Evolutionary conservation across 2,329 filamentous ascomycete species (phyloP), one percentile per base, ranked within the genome.

Genomic region (Cytospora piceicola): DNA sequence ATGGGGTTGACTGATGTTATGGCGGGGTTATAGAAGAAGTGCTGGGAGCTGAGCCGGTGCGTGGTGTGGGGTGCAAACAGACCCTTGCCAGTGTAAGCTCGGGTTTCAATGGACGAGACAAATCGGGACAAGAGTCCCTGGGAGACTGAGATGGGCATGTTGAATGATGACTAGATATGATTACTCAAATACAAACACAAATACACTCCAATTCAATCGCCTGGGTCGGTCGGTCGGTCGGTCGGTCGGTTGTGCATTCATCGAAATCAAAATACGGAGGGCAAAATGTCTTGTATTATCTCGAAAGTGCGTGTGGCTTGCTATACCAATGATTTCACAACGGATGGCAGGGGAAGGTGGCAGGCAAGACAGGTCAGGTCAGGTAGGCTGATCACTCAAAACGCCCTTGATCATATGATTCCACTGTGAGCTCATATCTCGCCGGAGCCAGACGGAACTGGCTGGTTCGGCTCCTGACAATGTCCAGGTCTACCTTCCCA

Each of bases 11-110:
- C n/a, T n/a, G 20, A 6, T 65, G 62, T 57, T 67, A 70, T 73
- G 70, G 74, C 72, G 74, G 73, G 72, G 75, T 72, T 71, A 63
- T 56, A 53, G 64, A 55, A 59, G 64, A 62, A 55, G 58, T 39
- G 46, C 66, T 52, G 46, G 30, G 65, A 59, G 29, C 53, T 29
- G 54, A 52, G 32, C 61, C 64, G 65, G 68, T 64, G 63, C 34
- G 34, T 36, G 65, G 57, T 46, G 66, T 61, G 66, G 67, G 67
- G 65, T 64, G 60, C 51, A 64, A 58, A 57, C 64, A 67, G 65
- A 29, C 66, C 66, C 66, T 58, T 65, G 66, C 39, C 27, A 36
- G 24, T 52, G 32, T 46, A 53, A 34, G 32, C 61, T 42, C 65
- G 61, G 57, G 61, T 58, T 58, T 42, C 65, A 32, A 46, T 39